Conservation (phyloP, 768 basidiomycete genomes). For the Lyophyllum semitale region DNA sequence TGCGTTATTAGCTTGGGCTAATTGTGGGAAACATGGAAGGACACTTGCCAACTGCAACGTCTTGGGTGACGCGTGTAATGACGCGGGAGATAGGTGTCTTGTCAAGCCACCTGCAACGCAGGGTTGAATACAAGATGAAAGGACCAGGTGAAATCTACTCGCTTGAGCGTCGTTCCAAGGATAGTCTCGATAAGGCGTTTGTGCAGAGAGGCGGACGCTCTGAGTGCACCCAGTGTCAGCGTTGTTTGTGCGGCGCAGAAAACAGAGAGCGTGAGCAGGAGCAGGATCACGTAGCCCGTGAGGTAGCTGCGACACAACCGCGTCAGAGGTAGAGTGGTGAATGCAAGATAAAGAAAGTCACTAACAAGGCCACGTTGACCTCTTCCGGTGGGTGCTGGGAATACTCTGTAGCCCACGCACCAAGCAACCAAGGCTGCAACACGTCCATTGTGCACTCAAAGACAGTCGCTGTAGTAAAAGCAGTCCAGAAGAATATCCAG, state of each 20-base stretch:
- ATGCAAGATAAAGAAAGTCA: conserved; percentile 3
- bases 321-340: too few species aligned
- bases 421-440: conserved; percentile 43
- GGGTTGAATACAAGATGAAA: not conserved
- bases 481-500: conserved; percentile 34
- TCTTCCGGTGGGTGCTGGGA: conserved; percentile 28
- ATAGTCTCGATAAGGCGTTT: conserved; percentile 49
- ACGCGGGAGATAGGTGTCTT: conserved; percentile 51
- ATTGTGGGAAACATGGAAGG: not conserved
- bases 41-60: conserved; percentile 46
- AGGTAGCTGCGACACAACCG: conserved; percentile 44
- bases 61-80: conserved; percentile 64
- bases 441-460: conserved; percentile 22
- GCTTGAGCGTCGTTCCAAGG: conserved; percentile 62
- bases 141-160: conserved; percentile 3
- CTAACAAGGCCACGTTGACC: conserved; percentile 36
- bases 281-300: conserved; percentile 28
- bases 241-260: conserved; percentile 32
- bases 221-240: conserved; percentile 45
- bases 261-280: conserved; percentile 33
- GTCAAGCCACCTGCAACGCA: conserved; percentile 43
- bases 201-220: conserved; percentile 58
- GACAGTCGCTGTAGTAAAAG: conserved; percentile 23
- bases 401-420: conserved; percentile 45
- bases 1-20: not conserved